These are phyloP conservation scores for Jamesozyma hellenica DNA, from an alignment of 805 yeast genomes.

Conservation along the genomic window DNA sequence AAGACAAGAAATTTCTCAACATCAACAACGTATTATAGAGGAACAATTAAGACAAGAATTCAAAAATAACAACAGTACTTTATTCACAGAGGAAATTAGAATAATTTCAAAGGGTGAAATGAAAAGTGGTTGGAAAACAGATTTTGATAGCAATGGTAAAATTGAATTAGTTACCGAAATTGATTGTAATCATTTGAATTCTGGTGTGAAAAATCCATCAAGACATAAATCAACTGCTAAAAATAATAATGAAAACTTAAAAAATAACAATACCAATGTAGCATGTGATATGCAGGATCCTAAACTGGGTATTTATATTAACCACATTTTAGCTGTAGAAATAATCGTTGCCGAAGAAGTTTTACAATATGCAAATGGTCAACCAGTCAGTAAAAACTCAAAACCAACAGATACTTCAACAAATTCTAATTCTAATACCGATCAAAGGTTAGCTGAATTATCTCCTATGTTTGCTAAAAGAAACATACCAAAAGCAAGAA, in stretches of 20 bases:
- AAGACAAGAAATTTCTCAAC: constrained; percentile 26
- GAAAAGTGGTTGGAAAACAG: constrained; percentile 92
- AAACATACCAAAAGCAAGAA: constrained; percentile 13
- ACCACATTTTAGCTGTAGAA: constrained; percentile 73
- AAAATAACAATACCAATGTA: constrained; percentile 32
- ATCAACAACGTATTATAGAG: constrained; percentile 26
- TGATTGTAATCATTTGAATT: constrained; percentile 46
- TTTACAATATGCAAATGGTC: constrained; percentile 34
- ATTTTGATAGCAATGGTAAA: constrained; percentile 66
- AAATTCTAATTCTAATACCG: constrained; percentile 15
- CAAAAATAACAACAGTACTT: constrained; percentile 31
- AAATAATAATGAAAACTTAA: constrained; percentile 13
- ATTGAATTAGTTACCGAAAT: constrained; percentile 73
- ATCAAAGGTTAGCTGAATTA: constrained; percentile 35
- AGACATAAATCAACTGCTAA: constrained; percentile 34
- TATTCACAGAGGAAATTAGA: constrained; percentile 64
- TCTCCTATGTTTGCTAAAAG: constrained; percentile 36
- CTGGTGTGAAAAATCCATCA: constrained; percentile 40
- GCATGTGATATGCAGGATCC: constrained; percentile 80
- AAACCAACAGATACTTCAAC: background rate
- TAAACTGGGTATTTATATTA: constrained; percentile 62
- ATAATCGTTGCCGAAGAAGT: constrained; percentile 90
- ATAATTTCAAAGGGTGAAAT: constrained; percentile 70
- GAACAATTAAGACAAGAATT: constrained; percentile 25
- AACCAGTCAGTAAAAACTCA: constrained; percentile 13